Evolutionary conservation across 768 basidiomycete species (phyloP).

Genomic region (Xerocomellus dryophilus): DNA sequence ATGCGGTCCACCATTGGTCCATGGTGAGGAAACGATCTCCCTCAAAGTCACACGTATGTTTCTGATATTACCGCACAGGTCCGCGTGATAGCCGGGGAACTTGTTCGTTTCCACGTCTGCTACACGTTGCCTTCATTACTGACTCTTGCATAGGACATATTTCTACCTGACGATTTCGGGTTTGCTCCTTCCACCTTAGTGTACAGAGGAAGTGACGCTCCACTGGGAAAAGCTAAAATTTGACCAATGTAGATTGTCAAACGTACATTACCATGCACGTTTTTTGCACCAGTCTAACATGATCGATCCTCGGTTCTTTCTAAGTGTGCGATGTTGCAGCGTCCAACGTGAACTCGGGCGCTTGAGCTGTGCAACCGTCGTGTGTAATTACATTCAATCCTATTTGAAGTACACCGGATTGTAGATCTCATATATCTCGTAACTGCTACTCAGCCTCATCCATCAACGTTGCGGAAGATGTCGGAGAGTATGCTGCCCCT

Average conservation of each 20-base stretch:
- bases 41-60: conserved; percentile 1
- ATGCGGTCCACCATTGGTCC: conserved; percentile 90
- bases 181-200: conserved; percentile 84
- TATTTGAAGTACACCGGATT: no score
- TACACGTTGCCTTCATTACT: conserved; percentile 1
- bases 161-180: conserved; percentile 73
- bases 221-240: conserved; percentile 64
- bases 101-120: conserved; percentile 45
- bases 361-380: conserved; percentile 12
- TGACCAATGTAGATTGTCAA: conserved; percentile 28
- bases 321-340: background rate
- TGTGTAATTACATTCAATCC: conserved; percentile 10
- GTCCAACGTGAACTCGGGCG: background rate
- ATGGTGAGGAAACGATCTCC: conserved; percentile 52
- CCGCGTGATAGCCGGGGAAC: conserved; percentile 79
- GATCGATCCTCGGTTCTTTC: background rate
- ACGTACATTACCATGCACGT: conserved; percentile 7
- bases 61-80: conserved; percentile 44
- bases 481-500: conserved; percentile 53
- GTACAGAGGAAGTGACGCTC: conserved; percentile 63
- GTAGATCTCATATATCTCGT: background rate
- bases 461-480: conserved; percentile 23
- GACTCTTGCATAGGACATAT: conserved; percentile 49
- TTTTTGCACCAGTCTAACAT: conserved; percentile 3
- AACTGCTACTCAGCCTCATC: background rate